Percentiles rank a stretch among this genome's conserved stretches.
phyloP scores from a whole-genome alignment of 169 alveolate species.

The Eimeria zaria region DNA sequence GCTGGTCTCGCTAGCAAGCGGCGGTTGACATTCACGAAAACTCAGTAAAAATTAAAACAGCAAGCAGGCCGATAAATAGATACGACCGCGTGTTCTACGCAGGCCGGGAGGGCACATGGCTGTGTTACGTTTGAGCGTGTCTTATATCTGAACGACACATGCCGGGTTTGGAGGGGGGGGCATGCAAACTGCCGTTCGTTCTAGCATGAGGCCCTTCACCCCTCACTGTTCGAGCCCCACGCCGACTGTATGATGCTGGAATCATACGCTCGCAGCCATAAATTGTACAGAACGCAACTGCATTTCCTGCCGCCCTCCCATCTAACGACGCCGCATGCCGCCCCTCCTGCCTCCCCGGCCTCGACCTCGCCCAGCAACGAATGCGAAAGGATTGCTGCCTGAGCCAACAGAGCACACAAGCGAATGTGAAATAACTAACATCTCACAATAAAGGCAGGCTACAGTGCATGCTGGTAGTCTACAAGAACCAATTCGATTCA shows the following conservation, averaged over 20 bases:
- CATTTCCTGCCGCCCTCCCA: neutral
- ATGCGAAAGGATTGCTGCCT: slow-evolving; percentile 66
- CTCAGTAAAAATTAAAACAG: slow-evolving; percentile 3
- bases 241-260: neutral
- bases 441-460: neutral
- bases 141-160: neutral
- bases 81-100: neutral
- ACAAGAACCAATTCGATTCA: neutral
- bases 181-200: neutral
- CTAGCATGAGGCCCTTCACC: neutral
- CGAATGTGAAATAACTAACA: neutral
- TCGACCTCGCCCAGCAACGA: slow-evolving; percentile 65
- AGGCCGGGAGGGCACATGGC: neutral
- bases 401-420: neutral
- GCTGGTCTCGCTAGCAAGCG: neutral
- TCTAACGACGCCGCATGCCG: slow-evolving; percentile 48
- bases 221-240: neutral
- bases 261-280: neutral
- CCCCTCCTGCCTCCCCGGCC: slow-evolving; percentile 74
- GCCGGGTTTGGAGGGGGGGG: neutral
- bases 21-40: neutral
- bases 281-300: neutral
- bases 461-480: neutral
- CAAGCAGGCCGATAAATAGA: neutral
- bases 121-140: neutral